A percentile compares a stretch with the other conserved stretches of the same genome.
phyloP scores from a whole-genome alignment of 2,329 filamentous ascomycete genomes.

The Cercospora zeina region DNA sequence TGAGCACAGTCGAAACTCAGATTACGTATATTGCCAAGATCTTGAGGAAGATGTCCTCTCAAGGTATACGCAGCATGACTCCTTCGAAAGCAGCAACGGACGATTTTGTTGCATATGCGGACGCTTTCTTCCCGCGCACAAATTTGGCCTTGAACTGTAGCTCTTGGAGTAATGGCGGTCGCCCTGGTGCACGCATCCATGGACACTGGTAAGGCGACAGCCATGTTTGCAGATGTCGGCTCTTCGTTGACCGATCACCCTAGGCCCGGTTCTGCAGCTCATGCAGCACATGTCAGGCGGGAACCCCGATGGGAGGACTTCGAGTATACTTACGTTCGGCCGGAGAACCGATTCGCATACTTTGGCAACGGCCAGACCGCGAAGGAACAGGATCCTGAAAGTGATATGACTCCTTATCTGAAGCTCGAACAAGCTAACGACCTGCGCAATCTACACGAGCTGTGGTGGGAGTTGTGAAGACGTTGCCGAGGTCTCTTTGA shows the following conservation, averaged over 20 bases:
- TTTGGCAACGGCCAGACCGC: constrained; percentile 68
- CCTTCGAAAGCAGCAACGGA: constrained; percentile 60
- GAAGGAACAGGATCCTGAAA: constrained; percentile 57
- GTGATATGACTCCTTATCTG: constrained; percentile 66
- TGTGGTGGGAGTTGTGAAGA: constrained; percentile 54
- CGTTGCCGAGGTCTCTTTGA: neutral
- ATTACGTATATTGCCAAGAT: constrained; percentile 66
- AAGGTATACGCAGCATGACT: constrained; percentile 64
- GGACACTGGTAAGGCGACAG: constrained; percentile 55
- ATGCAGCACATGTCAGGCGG: constrained; percentile 59
- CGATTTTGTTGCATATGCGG: constrained; percentile 37
- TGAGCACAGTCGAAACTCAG: constrained; percentile 59
- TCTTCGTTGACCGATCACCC: neutral
- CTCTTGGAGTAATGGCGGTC: constrained; percentile 70
- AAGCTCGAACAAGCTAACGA: constrained; percentile 58
- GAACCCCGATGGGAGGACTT: constrained; percentile 62
- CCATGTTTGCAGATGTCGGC: neutral
- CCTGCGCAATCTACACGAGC: constrained; percentile 64
- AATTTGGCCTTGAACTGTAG: constrained; percentile 64
- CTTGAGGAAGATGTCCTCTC: constrained; percentile 64
- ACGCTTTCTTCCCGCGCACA: constrained; percentile 54
- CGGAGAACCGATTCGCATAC: constrained; percentile 53
- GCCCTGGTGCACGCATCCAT: constrained; percentile 57
- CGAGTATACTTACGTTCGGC: constrained; percentile 53
- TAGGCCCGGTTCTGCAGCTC: constrained; percentile 63